A percentile compares a stretch with the other conserved stretches of the same genome.
Conservation (phyloP, 371 early-diverging fungal species). For the Syncephalastrum sp. region DNA sequence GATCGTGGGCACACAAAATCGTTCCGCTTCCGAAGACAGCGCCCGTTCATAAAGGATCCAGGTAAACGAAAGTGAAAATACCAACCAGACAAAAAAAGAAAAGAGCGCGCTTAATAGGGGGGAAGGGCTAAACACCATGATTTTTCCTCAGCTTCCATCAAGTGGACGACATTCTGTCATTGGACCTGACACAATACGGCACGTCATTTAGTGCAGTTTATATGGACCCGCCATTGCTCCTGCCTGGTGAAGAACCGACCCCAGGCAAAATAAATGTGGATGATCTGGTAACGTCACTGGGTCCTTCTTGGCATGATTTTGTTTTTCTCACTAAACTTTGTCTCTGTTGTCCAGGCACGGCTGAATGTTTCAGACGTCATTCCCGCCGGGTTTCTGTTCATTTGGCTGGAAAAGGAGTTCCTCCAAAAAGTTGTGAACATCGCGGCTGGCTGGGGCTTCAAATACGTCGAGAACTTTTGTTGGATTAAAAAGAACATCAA, state of each 20-base stretch:
- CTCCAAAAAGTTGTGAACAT: conserved; percentile 74
- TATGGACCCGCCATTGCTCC: conserved; percentile 88
- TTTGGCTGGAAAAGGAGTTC: conserved; percentile 91
- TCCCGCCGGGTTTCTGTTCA: conserved; percentile 82
- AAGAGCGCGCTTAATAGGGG: too few relatives aligned
- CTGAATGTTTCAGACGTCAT: conserved; percentile 64
- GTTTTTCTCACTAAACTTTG: neutral
- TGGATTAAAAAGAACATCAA: conserved; percentile 87
- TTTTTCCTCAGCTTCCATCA: conserved; percentile 30
- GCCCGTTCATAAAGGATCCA: too few relatives aligned
- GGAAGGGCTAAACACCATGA: neutral
- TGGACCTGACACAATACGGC: conserved; percentile 60
- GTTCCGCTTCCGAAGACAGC: conserved; percentile 21
- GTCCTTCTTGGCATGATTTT: too few relatives aligned
- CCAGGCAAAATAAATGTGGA: conserved; percentile 68
- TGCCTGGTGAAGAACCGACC: conserved; percentile 66
- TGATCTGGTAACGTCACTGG: conserved; percentile 50
- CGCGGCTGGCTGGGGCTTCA: conserved; percentile 82
- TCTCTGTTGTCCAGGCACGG: conserved; percentile 26
- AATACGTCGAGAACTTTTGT: conserved; percentile 93
- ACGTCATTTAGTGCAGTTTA: conserved; percentile 76
- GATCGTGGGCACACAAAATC: conserved; percentile 84
- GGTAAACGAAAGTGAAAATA: neutral
- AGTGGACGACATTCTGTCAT: conserved; percentile 31
- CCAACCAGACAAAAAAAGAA: neutral